Evolutionary conservation across 2,329 filamentous ascomycete species (phyloP), one percentile per base, ranked within the genome.

Genomic region (Corinectria fuckeliana): DNA sequence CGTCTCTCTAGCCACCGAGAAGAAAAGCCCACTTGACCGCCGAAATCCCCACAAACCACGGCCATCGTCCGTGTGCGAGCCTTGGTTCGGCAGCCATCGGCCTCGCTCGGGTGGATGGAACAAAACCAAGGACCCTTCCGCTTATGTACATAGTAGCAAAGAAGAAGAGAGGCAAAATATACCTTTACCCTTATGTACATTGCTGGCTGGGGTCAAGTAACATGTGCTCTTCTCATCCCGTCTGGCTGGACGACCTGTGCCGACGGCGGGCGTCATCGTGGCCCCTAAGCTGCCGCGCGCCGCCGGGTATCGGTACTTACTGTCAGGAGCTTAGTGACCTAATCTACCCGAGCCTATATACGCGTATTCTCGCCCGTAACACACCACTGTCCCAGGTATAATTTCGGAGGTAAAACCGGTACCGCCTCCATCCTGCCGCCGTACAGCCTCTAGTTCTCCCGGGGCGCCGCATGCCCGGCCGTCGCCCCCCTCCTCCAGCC

Each of bases 21-120:
- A 42, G 23, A 18, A 18, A 30, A 23, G 34, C 39, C 3, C 14
- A 34, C 30, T 34, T 34, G 50, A 26, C 16, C 34, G 20, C 13
- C 36, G 21, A 45, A 38, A 20, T 39, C 56, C 45, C 56, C 50
- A 41, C 47, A 54, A 51, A 14, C 50, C 58, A 60, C 65, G 67
- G 67, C 54, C 65, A 68, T 68, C 59, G 65, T 69, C 67, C 67
- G 67, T 62, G 57, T 53, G 32, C n/a, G 25, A n/a, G 26, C 53
- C 56, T 34, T 18, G 45, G 26, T 55, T 75, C 74, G 74, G 74
- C 70, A 74, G 61, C 68, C 66, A 69, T 70, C 72, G 73, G 72
- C 67, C 68, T 72, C 55, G 66, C 71, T 76, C 74, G 75, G 73
- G 63, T 69, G 69, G 69, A 74, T 70, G 73, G 74, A 74, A 52